Base-by-base conservation (phyloP, 192 early-diverging fungal genomes). In the Kappamyces sp. region DNA sequence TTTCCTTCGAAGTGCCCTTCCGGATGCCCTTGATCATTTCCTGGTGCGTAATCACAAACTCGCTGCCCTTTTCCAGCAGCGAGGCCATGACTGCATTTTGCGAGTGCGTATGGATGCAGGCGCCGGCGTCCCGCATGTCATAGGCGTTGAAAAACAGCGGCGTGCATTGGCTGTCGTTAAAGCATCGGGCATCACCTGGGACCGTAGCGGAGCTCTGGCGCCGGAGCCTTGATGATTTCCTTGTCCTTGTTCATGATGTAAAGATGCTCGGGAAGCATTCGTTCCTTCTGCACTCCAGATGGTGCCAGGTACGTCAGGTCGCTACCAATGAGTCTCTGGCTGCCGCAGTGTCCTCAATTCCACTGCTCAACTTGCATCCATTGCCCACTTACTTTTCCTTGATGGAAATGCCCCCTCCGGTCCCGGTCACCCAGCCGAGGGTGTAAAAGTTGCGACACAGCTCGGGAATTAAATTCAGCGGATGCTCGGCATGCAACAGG, bases 1-100 rank as follows among this genome's bases (percentile, higher is more conserved):
- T 87, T 12, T 72, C 64, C 49, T 79, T 77, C 1, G 80, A 72
- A 38, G 64, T 70, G 2, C 92, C 95, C 15, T 80, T 77, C 32
- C 87, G 74, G 50, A 98, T 98, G 3, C 95, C 95, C 75, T 98
- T 98, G 75, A 98, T 98, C 95, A 98, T 98, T 66, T 98, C 95
- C 66, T 96, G 93, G 69, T 96, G 91, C 5, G 90, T 89, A 55
- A 98, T 94, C 8, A 68, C 67, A 73, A 98, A 98, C 47, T 76
- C 81, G 4, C 82, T 73, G 6, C 85, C 85, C 13, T 41, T 48
- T 58, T 77, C 91, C 41, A 98, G 67, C 65, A 98, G 67, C 0
- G 95, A 96, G 3, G 73, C 91, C 85, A 98, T 86, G 15, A 98
- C 92, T 1, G 95, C 95, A 65, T 90, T 77, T 67, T 94, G 92